Base-by-base conservation (phyloP, 2,329 filamentous ascomycete genomes). In the Calonectria crousiana region DNA sequence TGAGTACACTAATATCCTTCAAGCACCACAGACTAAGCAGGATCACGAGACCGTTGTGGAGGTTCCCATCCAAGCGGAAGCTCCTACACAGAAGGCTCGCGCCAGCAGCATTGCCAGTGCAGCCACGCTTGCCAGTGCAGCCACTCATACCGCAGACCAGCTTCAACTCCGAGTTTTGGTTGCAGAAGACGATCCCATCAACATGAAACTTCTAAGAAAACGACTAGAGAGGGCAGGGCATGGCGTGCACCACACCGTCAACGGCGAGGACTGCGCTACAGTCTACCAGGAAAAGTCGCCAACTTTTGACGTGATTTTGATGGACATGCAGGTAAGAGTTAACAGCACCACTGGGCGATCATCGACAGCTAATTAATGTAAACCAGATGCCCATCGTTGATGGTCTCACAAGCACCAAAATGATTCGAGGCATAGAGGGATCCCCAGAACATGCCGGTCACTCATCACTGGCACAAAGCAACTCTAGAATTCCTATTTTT, bases 381-480 rank as follows among this genome's bases (percentile, higher is more conserved):
- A 28, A 60, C 26, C n/a, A 97, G 95, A 98, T 98, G 95, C 95
- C 95, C 23, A 97, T 98, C 38, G 94, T 97, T 6, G 95, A 98
- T 81, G 95, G 95, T 18, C 89, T 96, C 32, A 92, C 90, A 4
- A 95, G 95, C 20, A 94, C 95, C 0, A 95, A 95, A 83, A 93
- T 95, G 90, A 98, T 98, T 75, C 90, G 95, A 32, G 92, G 91
- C 0, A 92, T 90, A 68, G 95, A 97, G 81, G 90, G 90, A 86
- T 83, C 88, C 60, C 60, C 81, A 79, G 67, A 85, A 2, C 84
- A 89, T 56, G 81, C 79, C 9, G 85, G 86, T 0, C 87, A 94
- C 34, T 95, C 94, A 1, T 79, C 85, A 0, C 86, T 92, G 69
- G 92, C 92, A 4, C 80, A 84, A 1, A 82, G 86, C 1, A 94